Percentiles rank a stretch among this genome's conserved stretches.
phyloP scores from a whole-genome alignment of 352 stramenopile species.

The Phytopythium litorale region DNA sequence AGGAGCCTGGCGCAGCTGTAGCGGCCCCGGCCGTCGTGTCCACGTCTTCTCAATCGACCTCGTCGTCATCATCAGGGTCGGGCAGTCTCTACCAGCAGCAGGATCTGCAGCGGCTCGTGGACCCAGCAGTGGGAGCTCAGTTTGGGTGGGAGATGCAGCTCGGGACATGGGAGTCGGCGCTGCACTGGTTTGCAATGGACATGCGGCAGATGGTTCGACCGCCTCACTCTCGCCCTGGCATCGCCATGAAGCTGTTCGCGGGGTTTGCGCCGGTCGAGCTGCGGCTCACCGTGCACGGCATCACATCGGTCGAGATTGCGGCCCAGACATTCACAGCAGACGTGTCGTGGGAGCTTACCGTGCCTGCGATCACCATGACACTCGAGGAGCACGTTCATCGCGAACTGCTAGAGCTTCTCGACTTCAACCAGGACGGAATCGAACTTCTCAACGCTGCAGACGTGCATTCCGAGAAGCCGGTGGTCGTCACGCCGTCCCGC shows the following conservation, averaged over 20 bases:
- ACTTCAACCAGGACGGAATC: constrained; percentile 32
- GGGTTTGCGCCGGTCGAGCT: constrained; percentile 30
- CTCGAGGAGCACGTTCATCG: constrained; percentile 32
- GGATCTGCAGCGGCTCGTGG: background rate
- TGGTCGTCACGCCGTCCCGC: constrained; percentile 20
- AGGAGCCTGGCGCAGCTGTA: constrained; percentile 19
- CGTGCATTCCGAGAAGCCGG: constrained; percentile 22
- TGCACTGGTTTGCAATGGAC: constrained; percentile 50
- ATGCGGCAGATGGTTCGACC: constrained; percentile 20
- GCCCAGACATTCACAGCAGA: constrained; percentile 39
- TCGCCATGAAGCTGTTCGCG: constrained; percentile 20
- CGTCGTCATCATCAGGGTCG: background rate
- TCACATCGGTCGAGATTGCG: constrained; percentile 38
- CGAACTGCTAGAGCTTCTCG: constrained; percentile 33
- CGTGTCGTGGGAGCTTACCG: constrained; percentile 39
- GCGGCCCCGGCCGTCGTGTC: too few species aligned
- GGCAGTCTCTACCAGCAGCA: constrained; percentile 3
- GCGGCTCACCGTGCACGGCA: constrained; percentile 27
- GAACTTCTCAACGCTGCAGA: constrained; percentile 32
- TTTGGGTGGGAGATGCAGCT: constrained; percentile 64
- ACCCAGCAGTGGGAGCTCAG: constrained; percentile 15
- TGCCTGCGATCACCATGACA: constrained; percentile 35
- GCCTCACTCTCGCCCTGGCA: background rate
- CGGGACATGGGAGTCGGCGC: constrained; percentile 29
- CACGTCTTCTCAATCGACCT: background rate